A percentile compares a stretch with the other conserved stretches of the same genome.
phyloP scores from a whole-genome alignment of 345 rosid species.

The Brassica rapa region DNA sequence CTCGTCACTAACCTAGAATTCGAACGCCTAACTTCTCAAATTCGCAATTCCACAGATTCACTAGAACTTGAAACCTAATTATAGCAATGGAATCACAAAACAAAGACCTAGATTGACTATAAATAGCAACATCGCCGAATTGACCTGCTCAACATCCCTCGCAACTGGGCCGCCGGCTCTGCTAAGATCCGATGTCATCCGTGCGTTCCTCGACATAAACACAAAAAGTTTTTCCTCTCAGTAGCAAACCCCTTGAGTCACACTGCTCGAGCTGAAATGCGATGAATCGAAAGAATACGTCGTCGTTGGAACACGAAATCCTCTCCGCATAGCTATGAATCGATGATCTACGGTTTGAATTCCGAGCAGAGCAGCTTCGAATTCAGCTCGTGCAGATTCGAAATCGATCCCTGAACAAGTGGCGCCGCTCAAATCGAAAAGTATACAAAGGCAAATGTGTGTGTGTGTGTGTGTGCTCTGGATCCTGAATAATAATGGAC shows the following conservation, averaged over 20 bases:
- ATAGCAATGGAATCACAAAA: neutral
- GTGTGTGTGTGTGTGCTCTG: neutral
- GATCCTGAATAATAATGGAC: neutral
- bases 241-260: slow-evolving; percentile 41
- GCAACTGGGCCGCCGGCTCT: slow-evolving; percentile 75
- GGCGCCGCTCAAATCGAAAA: slow-evolving; percentile 6
- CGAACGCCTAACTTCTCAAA: neutral
- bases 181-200: slow-evolving; percentile 92
- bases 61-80: neutral
- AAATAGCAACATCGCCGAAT: slow-evolving; percentile 29
- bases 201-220: slow-evolving; percentile 58
- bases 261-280: slow-evolving; percentile 35
- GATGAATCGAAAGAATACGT: slow-evolving; percentile 6
- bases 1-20: neutral
- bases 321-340: slow-evolving; percentile 16
- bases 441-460: neutral
- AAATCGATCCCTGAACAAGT: slow-evolving; percentile 26
- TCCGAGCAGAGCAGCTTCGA: slow-evolving; percentile 18
- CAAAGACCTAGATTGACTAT: slow-evolving; percentile 23
- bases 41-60: neutral
- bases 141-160: slow-evolving; percentile 89
- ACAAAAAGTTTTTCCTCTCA: slow-evolving; percentile 34
- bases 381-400: slow-evolving; percentile 33
- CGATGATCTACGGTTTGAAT: slow-evolving; percentile 18
- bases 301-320: slow-evolving; percentile 17